phyloP scores from a whole-genome alignment of 2,329 filamentous ascomycete species.

The Hymenoscyphus scutula region DNA sequence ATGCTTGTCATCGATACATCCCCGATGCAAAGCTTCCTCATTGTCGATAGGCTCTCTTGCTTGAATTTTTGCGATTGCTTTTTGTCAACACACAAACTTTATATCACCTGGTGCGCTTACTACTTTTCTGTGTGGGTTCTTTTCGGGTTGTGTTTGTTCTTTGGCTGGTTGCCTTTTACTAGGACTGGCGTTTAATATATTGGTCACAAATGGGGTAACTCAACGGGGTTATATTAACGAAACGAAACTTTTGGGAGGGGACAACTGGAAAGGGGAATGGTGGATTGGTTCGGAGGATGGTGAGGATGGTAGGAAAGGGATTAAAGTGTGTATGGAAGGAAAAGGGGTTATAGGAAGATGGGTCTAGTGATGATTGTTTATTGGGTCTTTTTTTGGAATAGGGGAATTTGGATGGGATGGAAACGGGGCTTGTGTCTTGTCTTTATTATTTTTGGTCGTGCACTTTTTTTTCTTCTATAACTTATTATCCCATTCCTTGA shows the following conservation, averaged over 20 bases:
- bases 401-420: too few species aligned
- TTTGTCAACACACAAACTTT: neutral
- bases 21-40: neutral
- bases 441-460: too few species aligned
- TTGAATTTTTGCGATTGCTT: slow-evolving; percentile 9
- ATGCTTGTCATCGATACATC: neutral
- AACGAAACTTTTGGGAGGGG: neutral
- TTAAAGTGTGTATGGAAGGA: too few species aligned
- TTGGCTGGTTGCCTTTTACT: neutral
- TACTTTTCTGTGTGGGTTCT: neutral
- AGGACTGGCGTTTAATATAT: slow-evolving; percentile 9
- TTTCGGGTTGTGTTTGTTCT: neutral
- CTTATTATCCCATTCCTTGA: too few species aligned
- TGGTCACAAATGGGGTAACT: neutral
- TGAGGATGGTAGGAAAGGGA: too few species aligned
- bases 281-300: too few species aligned
- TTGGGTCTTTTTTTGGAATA: too few species aligned
- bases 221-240: neutral
- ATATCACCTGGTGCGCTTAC: slow-evolving; percentile 1
- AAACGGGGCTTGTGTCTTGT: too few species aligned
- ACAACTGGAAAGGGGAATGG: too few species aligned
- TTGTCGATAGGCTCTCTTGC: neutral
- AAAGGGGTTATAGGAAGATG: too few species aligned
- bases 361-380: too few species aligned
- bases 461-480: too few species aligned